phyloP scores from a whole-genome alignment of 805 yeast genomes.

The Komagataella kurtzmanii region DNA sequence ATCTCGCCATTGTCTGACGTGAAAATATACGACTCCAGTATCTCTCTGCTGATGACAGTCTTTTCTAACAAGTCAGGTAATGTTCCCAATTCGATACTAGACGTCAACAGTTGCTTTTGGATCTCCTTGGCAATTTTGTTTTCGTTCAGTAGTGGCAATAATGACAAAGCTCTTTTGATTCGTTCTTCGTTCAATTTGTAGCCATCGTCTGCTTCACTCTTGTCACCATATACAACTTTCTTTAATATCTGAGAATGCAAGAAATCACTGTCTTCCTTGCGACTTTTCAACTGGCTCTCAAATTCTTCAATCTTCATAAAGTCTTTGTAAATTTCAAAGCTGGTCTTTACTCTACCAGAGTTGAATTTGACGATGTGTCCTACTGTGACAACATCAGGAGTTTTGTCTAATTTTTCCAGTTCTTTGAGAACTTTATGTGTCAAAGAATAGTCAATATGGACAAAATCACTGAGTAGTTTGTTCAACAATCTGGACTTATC shows the following conservation, averaged over 20 bases:
- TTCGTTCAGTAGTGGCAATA: neutral
- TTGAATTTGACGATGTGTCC: conserved; percentile 16
- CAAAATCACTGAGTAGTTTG: neutral
- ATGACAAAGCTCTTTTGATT: neutral
- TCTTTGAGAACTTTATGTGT: neutral
- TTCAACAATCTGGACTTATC: neutral
- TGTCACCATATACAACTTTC: conserved; percentile 1
- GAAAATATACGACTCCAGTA: neutral
- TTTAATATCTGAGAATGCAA: neutral
- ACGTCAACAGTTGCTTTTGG: neutral
- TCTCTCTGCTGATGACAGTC: neutral
- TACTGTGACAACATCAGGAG: neutral
- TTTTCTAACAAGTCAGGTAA: neutral
- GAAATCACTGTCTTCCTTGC: neutral
- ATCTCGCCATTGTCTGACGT: neutral
- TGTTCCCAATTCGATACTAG: neutral
- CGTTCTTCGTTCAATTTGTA: neutral
- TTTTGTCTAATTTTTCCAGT: conserved; percentile 14
- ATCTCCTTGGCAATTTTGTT: neutral
- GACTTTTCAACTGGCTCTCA: neutral
- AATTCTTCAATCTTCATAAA: conserved; percentile 1
- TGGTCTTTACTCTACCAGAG: conserved; percentile 21
- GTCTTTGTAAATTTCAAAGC: conserved; percentile 16
- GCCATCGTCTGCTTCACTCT: conserved; percentile 1
- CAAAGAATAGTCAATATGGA: neutral